Evolutionary conservation across 495 filamentous ascomycete species (phyloP).

Genomic region (Penicillium turbatum): DNA sequence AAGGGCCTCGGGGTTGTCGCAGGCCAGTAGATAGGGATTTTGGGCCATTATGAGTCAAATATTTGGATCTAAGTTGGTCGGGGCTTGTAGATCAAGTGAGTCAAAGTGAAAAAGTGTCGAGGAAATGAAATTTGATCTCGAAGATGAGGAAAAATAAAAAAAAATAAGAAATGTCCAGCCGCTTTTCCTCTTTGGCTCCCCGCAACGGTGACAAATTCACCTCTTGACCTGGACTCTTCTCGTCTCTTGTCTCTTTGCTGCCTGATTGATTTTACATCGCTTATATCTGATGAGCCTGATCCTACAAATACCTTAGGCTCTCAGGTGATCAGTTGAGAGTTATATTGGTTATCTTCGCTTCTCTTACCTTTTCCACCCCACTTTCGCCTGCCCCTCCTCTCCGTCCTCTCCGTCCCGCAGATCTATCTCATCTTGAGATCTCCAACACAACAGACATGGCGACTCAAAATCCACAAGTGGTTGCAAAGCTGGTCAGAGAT

Average conservation of each 20-base stretch:
- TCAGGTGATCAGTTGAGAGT: neutral
- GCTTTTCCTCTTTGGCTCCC: slow-evolving; percentile 24
- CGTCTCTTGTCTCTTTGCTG: neutral
- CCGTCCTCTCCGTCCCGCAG: neutral
- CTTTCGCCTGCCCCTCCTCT: slow-evolving; percentile 12
- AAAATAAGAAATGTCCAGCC: slow-evolving; percentile 15
- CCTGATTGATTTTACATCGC: neutral
- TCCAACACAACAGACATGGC: slow-evolving; percentile 26
- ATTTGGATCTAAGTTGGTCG: neutral
- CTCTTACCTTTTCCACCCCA: neutral
- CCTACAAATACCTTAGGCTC: neutral
- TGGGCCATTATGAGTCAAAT: slow-evolving; percentile 42
- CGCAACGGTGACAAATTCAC: slow-evolving; percentile 18
- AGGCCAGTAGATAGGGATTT: slow-evolving; percentile 75
- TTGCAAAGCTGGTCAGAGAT: slow-evolving; percentile 51
- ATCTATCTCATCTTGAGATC: neutral
- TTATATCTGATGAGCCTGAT: neutral
- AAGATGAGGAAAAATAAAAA: slow-evolving; percentile 15
- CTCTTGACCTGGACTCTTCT: slow-evolving; percentile 11
- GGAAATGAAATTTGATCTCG: too few species aligned
- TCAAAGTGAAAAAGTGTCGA: neutral
- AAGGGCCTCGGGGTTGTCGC: slow-evolving; percentile 64
- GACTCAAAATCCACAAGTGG: slow-evolving; percentile 60
- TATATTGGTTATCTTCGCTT: neutral
- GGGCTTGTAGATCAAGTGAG: slow-evolving; percentile 4